Evolutionary conservation across 768 basidiomycete genomes (phyloP), one percentile per base, ranked within the genome.

Genomic region (Sporobolomyces pararoseus): DNA sequence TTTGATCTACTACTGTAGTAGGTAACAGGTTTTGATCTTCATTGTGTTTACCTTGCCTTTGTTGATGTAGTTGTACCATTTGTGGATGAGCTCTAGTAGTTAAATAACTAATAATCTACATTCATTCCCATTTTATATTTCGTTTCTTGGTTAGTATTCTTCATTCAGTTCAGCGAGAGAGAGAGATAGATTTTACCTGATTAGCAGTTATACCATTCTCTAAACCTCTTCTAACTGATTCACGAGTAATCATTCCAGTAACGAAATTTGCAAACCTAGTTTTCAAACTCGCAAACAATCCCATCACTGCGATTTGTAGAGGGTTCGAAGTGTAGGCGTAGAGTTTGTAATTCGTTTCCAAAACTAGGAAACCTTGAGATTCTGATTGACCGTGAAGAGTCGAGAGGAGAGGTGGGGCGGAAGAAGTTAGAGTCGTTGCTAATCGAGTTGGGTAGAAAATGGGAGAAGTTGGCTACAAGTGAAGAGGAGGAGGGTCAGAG

Each of bases 251-350:
- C 75, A 88, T 86, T 47, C 95, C 96, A 52, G 97, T 91, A n/a
- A 92, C 92, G 63, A 99, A 84, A 81, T 99, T 97, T 17, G 92
- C 91, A 78, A 97, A 99, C 57, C 95, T 88, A 74, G 92, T 90
- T 80, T 91, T 91, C 79, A 99, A 82, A 16, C 88, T 86, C 35
- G 95, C 87, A 78, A 98, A 99, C 23, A 98, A 84, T 78, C 94
- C 94, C 37, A 99, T 82, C 57, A 99, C 92, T 23, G 95, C 92
- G 50, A 92, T 96, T 80, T 96, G 93, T 29, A 99, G 83, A 32
- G 94, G 90, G 80, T 98, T 98, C 75, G 91, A 92, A 42, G 96
- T 99, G 80, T 99, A 99, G 7, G 96, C 96, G 79, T 98, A 99
- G 72, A 99, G 82, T 74, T 93, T 89, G 82, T 97, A 98, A 82